These are phyloP conservation scores for Eucalyptus erythrocorys DNA, from an alignment of 345 rosid species.

Conservation along the genomic window DNA sequence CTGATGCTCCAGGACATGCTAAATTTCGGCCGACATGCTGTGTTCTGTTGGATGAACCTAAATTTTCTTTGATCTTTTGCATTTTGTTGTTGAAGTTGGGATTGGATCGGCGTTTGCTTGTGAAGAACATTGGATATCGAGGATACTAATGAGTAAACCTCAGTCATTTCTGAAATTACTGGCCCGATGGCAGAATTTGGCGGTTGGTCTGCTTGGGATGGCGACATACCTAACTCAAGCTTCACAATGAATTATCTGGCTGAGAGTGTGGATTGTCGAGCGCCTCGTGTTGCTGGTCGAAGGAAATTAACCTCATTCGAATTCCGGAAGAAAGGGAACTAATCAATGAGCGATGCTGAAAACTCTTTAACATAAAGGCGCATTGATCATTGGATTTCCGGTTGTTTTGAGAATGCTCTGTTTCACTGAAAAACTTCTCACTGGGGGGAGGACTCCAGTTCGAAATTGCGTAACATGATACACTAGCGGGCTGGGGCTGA, in stretches of 20 bases:
- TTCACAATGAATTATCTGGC: not conserved
- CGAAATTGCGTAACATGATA: not conserved
- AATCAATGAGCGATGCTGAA: not conserved
- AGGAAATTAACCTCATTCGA: not conserved
- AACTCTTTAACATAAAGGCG: not conserved
- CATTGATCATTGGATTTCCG: not conserved
- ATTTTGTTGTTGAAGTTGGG: not conserved
- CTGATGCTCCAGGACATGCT: not conserved
- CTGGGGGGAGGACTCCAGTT: not conserved
- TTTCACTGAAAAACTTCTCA: not conserved
- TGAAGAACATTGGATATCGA: not conserved
- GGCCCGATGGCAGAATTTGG: not conserved
- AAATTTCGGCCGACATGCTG: not conserved
- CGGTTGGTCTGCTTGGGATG: not conserved
- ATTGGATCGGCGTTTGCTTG: not conserved
- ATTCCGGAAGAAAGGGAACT: not conserved
- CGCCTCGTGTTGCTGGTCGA: not conserved
- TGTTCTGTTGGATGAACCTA: not conserved
- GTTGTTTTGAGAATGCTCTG: not conserved
- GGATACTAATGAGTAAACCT: not conserved
- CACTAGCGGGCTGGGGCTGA: not conserved
- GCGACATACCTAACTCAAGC: not conserved
- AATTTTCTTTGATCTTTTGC: not conserved
- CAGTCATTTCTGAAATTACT: not conserved
- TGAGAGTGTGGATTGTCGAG: not conserved